A percentile compares a stretch with the other conserved stretches of the same genome.
Evolutionary conservation across 139 green algal species (phyloP).

Genomic region (Chlamydomonas sp.): DNA sequence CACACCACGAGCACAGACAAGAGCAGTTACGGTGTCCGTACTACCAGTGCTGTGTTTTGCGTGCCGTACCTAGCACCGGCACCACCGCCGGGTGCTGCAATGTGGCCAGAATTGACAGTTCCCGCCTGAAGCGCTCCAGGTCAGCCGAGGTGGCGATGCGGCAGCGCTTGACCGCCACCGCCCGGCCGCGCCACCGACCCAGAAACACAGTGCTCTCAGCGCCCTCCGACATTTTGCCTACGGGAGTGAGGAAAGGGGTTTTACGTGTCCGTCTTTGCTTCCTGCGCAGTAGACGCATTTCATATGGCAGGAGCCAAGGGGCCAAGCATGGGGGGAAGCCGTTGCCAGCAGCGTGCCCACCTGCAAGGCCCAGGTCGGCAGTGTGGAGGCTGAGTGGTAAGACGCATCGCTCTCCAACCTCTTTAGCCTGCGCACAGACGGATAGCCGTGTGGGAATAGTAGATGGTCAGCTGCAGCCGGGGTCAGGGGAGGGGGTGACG

Average conservation of each 20-base stretch:
- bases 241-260: neutral
- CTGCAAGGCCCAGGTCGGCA: constrained; percentile 19
- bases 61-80: constrained; percentile 11
- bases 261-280: constrained; percentile 5
- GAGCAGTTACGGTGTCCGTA: no score
- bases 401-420: constrained; percentile 1
- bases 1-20: no score
- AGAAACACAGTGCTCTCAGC: constrained; percentile 57
- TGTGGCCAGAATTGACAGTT: constrained; percentile 67
- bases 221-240: constrained; percentile 22
- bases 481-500: no score
- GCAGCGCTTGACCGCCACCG: constrained; percentile 82
- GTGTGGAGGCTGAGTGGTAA: constrained; percentile 38
- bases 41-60: neutral
- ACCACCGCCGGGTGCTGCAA: constrained; percentile 63
- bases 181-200: constrained; percentile 7
- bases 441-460: no score
- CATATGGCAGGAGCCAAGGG: no score
- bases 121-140: constrained; percentile 74
- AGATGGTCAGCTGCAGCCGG: no score
- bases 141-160: constrained; percentile 69
- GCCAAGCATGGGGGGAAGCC: no score
- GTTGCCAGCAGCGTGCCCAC: neutral
- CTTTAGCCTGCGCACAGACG: neutral
- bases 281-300: neutral